Evolutionary conservation across 768 basidiomycete genomes (phyloP), one percentile per base, ranked within the genome.

Genomic region (Phylloporus sp.): DNA sequence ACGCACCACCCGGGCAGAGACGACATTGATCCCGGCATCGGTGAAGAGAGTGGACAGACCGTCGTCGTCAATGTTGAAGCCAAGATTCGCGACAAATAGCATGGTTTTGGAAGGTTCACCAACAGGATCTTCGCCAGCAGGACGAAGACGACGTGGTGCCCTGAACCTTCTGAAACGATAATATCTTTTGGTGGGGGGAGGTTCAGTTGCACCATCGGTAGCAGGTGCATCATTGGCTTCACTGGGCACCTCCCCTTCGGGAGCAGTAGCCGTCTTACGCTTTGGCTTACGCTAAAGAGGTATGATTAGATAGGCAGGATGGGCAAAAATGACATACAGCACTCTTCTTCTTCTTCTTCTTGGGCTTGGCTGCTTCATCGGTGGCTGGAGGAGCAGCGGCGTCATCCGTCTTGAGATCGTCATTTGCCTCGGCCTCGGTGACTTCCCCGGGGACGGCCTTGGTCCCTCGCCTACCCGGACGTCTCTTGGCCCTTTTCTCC

Each of bases 81-180:
- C 91, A 54, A 98, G 91, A 77, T 98, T 98, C 74, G 95, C 95
- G 61, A 97, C 94, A 63, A 97, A 97, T 59, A 97, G 78, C 74
- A 91, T 84, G 51, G 79, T 88, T 77, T 87, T 87, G 67, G 91
- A 93, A 27, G 86, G 91, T 68, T 92, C 91, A 62, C 93, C 93
- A 48, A 74, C 76, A 26, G 93, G 92, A 54, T 89, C 88, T 70
- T 92, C 86, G 47, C 90, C 91, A 27, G 77, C 80, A 26, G 88
- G 80, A 62, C 90, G 90, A 47, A 76, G 71, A 49, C 78, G 65
- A 49, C 84, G 86, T 48, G 79, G 78, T 20, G 72, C 63, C 63
- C 74, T 84, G 60, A 76, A 72, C 70, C 79, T 87, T 70, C 81
- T 83, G 55, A 67, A 56, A 61, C 81, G 80, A 48, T 70, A 70